Percentiles rank a stretch among this genome's conserved stretches.
phyloP scores from a whole-genome alignment of 805 yeast genomes.

The Teunomyces panamensis region DNA sequence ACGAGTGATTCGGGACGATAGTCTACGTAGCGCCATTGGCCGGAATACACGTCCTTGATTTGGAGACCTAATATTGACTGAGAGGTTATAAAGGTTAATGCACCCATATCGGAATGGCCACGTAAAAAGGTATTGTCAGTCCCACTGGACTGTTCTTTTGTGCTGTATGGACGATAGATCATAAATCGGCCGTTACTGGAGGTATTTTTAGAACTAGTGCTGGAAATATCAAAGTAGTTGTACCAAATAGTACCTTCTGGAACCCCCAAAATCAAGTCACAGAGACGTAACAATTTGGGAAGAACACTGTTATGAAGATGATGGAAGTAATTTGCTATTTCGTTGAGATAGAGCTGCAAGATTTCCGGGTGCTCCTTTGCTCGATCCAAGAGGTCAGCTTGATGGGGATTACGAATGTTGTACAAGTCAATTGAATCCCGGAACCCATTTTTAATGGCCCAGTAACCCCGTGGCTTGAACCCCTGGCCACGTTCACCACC shows the following conservation, averaged over 20 bases:
- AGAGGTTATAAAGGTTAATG: slow-evolving; percentile 38
- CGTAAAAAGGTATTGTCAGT: slow-evolving; percentile 43
- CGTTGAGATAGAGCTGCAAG: slow-evolving; percentile 6
- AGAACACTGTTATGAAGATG: slow-evolving; percentile 5
- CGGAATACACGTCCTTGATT: slow-evolving; percentile 34
- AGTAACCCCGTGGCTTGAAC: slow-evolving; percentile 9
- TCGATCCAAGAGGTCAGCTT: slow-evolving; percentile 2
- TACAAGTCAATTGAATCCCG: slow-evolving; percentile 9
- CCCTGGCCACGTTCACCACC: slow-evolving; percentile 11
- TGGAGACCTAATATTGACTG: slow-evolving; percentile 42
- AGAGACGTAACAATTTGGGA: slow-evolving; percentile 7
- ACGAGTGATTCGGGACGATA: slow-evolving; percentile 38
- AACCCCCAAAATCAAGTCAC: slow-evolving; percentile 72
- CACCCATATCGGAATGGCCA: slow-evolving; percentile 47
- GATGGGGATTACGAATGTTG: slow-evolving; percentile 5
- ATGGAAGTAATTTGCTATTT: slow-evolving; percentile 8
- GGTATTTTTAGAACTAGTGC: slow-evolving; percentile 16
- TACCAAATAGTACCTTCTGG: slow-evolving; percentile 11
- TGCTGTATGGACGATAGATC: slow-evolving; percentile 23
- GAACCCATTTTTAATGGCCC: slow-evolving; percentile 10
- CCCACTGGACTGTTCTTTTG: slow-evolving; percentile 22
- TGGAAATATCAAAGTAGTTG: slow-evolving; percentile 4
- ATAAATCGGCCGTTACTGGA: slow-evolving; percentile 25
- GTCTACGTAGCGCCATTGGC: slow-evolving; percentile 38
- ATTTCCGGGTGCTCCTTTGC: slow-evolving; percentile 6